Conservation (phyloP, 2,329 filamentous ascomycete species). For the Pestalotiopsis sp. region DNA sequence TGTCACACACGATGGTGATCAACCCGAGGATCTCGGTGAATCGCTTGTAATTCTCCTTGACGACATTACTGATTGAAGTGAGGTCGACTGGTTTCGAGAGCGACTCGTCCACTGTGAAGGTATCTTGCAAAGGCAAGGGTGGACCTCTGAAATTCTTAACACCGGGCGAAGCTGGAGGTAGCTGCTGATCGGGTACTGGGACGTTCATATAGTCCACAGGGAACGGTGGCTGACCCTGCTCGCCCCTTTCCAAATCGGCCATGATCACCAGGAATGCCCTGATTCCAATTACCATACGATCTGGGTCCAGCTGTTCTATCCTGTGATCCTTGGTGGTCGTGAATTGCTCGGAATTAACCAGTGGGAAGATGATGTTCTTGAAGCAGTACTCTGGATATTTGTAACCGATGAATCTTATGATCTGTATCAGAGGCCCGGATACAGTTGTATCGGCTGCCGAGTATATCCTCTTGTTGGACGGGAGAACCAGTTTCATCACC, state of each 20-base stretch:
- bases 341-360: conserved; percentile 93
- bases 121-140: conserved; percentile 26
- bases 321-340: conserved; percentile 74
- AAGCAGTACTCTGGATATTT: conserved; percentile 95
- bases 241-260: conserved; percentile 85
- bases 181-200: conserved; percentile 43
- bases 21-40: conserved; percentile 97
- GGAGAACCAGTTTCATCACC: conserved; percentile 81
- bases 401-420: conserved; percentile 92
- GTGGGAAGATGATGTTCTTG: conserved; percentile 86
- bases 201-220: conserved; percentile 64
- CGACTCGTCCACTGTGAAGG: conserved; percentile 57
- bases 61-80: conserved; percentile 70
- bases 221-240: conserved; percentile 78
- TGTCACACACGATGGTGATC: conserved; percentile 95
- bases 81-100: conserved; percentile 68
- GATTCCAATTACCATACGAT: conserved; percentile 97
- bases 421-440: conserved; percentile 87
- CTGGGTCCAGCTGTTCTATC: conserved; percentile 92
- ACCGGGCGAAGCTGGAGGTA: conserved; percentile 48
- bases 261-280: conserved; percentile 92
- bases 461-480: conserved; percentile 77
- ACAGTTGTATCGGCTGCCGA: conserved; percentile 83
- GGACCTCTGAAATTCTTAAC: conserved; percentile 40
- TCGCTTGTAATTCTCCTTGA: conserved; percentile 82